Conservation (phyloP, 2,329 filamentous ascomycete genomes). For the Aspergillus calidoustus region DNA sequence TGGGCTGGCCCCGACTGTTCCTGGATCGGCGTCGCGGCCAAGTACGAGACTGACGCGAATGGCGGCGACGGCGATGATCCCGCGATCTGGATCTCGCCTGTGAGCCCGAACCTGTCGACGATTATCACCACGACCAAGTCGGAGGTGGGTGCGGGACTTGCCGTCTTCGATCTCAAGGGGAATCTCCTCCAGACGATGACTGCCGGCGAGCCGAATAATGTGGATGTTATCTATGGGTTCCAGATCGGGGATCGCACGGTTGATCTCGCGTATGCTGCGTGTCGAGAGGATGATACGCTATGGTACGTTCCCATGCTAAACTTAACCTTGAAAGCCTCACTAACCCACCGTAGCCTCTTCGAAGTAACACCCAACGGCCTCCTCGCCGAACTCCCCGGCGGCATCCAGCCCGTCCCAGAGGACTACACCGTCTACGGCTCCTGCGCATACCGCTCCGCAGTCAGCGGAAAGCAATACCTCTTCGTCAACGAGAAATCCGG, state of each 20-base stretch:
- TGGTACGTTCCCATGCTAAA: background rate
- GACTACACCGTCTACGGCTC: conserved; percentile 18
- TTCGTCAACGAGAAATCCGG: conserved; percentile 14
- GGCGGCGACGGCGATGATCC: conserved; percentile 17
- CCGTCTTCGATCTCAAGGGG: conserved; percentile 11
- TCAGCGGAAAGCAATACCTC: conserved; percentile 10
- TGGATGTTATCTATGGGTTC: conserved; percentile 14
- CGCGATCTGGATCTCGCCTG: conserved; percentile 13
- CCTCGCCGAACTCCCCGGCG: background rate
- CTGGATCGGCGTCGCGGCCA: conserved; percentile 8
- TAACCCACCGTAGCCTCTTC: conserved; percentile 3
- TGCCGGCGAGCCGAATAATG: conserved; percentile 15
- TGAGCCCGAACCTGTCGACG: background rate
- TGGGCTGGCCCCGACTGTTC: conserved; percentile 15
- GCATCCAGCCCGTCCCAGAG: background rate
- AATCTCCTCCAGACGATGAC: conserved; percentile 9
- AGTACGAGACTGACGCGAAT: conserved; percentile 15
- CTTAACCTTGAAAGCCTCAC: too few species aligned
- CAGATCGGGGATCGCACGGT: background rate
- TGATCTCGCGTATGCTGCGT: conserved; percentile 14
- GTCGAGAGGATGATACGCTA: conserved; percentile 14
- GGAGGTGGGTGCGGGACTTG: conserved; percentile 5
- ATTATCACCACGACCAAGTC: conserved; percentile 17
- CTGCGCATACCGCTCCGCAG: conserved; percentile 9
- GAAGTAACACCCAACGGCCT: conserved; percentile 7